Evolutionary conservation across 805 yeast genomes (phyloP).

Genomic region (Cyberlindnera subsufficiens): DNA sequence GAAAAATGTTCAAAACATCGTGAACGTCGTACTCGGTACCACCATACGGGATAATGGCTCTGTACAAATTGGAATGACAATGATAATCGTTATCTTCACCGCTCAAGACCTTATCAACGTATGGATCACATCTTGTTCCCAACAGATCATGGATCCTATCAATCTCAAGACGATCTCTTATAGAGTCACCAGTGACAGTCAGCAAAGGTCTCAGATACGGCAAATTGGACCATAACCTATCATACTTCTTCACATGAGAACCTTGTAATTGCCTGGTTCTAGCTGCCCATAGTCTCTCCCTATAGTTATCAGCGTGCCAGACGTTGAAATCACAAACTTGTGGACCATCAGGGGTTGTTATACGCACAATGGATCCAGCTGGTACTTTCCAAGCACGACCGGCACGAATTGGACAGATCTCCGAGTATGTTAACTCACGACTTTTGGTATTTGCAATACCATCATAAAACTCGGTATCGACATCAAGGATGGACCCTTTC

Average conservation of each 20-base stretch:
- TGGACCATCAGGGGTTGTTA: constrained; percentile 63
- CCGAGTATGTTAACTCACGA: constrained; percentile 35
- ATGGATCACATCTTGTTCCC: constrained; percentile 68
- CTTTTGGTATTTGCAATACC: constrained; percentile 36
- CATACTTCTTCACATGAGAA: constrained; percentile 55
- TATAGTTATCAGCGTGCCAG: constrained; percentile 55
- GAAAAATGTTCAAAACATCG: constrained; percentile 65
- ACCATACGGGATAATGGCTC: constrained; percentile 55
- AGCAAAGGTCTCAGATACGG: constrained; percentile 62
- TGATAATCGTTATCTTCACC: constrained; percentile 64
- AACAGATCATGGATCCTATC: constrained; percentile 60
- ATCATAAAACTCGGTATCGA: constrained; percentile 42
- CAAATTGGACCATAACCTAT: constrained; percentile 58
- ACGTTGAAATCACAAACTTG: constrained; percentile 67
- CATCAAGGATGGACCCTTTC: constrained; percentile 46
- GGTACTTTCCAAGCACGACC: constrained; percentile 63
- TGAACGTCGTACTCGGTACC: constrained; percentile 63
- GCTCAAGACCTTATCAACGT: constrained; percentile 55
- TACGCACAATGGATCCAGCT: constrained; percentile 50
- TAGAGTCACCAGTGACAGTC: constrained; percentile 57
- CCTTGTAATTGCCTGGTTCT: constrained; percentile 61
- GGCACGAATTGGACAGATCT: constrained; percentile 46
- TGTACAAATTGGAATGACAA: constrained; percentile 58
- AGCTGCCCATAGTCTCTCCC: constrained; percentile 66
- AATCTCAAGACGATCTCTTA: constrained; percentile 55